Percentiles rank a stretch among this genome's conserved stretches.
These are phyloP conservation scores for Yarrowia phangngaensis DNA, from an alignment of 805 yeast genomes.

Conservation along the genomic window DNA sequence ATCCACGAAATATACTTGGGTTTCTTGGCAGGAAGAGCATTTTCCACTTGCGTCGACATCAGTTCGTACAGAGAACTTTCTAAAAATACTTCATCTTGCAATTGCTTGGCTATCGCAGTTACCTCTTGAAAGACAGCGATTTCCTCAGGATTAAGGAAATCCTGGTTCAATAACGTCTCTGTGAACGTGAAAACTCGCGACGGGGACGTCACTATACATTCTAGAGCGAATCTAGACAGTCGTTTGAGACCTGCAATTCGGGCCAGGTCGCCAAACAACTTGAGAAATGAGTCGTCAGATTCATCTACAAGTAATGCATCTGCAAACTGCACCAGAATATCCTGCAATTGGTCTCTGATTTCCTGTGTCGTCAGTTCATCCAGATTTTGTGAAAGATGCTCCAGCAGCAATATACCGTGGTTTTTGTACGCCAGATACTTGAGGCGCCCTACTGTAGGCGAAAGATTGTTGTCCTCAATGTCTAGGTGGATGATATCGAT, in stretches of 20 bases:
- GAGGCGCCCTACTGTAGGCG: conserved; percentile 69
- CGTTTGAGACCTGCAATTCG: conserved; percentile 30
- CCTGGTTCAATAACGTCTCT: conserved; percentile 27
- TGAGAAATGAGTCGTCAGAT: conserved; percentile 32
- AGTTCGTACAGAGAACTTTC: conserved; percentile 7
- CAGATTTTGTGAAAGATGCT: conserved; percentile 38
- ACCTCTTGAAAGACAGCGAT: conserved; percentile 4
- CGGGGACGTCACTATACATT: conserved; percentile 30
- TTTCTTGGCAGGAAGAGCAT: background rate
- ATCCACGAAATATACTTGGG: conserved; percentile 20
- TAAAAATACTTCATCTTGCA: conserved; percentile 10
- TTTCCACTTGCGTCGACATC: conserved; percentile 1
- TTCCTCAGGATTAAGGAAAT: conserved; percentile 30
- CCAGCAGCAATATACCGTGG: conserved; percentile 66
- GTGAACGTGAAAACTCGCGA: conserved; percentile 28
- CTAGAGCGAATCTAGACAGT: conserved; percentile 33
- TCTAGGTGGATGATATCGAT: conserved; percentile 56
- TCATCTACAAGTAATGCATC: conserved; percentile 47
- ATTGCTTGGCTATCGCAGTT: background rate
- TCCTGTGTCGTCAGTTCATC: conserved; percentile 35
- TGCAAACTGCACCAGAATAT: conserved; percentile 57
- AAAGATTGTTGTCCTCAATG: conserved; percentile 35
- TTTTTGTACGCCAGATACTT: conserved; percentile 78
- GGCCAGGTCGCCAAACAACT: conserved; percentile 29
- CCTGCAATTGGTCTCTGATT: conserved; percentile 40